phyloP scores from a whole-genome alignment of 352 stramenopile species.

The Thalassiosira sp. region DNA sequence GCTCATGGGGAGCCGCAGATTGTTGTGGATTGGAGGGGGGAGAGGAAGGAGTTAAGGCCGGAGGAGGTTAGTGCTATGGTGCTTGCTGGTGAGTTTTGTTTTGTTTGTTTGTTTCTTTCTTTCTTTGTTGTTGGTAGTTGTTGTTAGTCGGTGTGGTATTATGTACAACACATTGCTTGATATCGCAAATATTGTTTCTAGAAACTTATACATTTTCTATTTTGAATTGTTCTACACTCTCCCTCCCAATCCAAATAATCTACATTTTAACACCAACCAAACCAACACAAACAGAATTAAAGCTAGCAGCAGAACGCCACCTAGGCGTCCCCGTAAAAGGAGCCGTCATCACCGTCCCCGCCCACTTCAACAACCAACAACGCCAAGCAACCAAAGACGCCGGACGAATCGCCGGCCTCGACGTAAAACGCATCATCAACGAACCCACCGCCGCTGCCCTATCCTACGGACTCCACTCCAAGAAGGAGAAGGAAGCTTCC shows the following conservation, averaged over 20 bases:
- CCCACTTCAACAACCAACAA: conserved; percentile 99
- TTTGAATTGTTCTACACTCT: too few relatives aligned
- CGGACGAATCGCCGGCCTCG: conserved; percentile 95
- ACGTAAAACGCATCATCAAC: conserved; percentile 99
- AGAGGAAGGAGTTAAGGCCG: conserved; percentile 86
- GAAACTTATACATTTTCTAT: too few relatives aligned
- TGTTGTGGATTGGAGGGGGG: conserved; percentile 86
- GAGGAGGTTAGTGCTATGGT: conserved; percentile 99
- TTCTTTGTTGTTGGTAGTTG: too few relatives aligned
- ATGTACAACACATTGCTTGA: too few relatives aligned
- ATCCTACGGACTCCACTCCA: conserved; percentile 89
- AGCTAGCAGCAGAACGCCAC: conserved; percentile 97
- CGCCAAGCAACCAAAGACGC: conserved; percentile 99
- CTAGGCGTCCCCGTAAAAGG: conserved; percentile 95
- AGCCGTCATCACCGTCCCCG: conserved; percentile 98
- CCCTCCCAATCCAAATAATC: too few relatives aligned
- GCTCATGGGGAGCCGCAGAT: conserved; percentile 85
- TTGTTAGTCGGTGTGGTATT: too few relatives aligned
- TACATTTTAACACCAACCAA: background rate
- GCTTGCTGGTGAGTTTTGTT: conserved; percentile 61
- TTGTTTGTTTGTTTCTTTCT: background rate
- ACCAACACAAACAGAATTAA: conserved; percentile 95
- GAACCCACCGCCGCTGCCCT: conserved; percentile 96
- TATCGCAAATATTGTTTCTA: too few relatives aligned
- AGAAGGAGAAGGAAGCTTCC: conserved; percentile 79